Evolutionary conservation across 2,329 filamentous ascomycete genomes (phyloP), one percentile per base, ranked within the genome.

Genomic region (Sclerotinia nivalis): DNA sequence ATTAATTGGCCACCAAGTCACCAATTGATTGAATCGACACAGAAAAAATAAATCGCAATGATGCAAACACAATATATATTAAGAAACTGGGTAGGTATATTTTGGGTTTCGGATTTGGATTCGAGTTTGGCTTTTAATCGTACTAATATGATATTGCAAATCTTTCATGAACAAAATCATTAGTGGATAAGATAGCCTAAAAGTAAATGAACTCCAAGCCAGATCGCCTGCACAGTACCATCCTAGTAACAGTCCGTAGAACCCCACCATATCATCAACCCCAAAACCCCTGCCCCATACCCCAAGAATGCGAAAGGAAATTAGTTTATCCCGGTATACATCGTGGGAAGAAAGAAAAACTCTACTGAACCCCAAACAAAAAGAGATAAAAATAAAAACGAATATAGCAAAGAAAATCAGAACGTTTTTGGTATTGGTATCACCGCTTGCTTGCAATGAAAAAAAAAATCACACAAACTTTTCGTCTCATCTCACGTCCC

Each of bases 371-470:
- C 25, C 37, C 18, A 49, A n/a, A 49, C 4, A n/a, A 31, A 45
- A 18, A 61, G 4, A 49, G 31, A 62, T 1, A 20, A 50, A 25
- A n/a, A 12, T 18, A 37, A 37, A n/a, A 18, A 9, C 3, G 13
- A 34, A 25, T n/a, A 10, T 43, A 18, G 37, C 43, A 67, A 69
- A 52, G 37, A 52, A 47, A 64, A 22, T 64, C 59, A 52, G 52
- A 64, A 50, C 31, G 61, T 52, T 43, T 43, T 64, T 64, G 61
- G 59, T 61, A 61, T 64, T 64, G 67, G 61, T 65, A 69, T 69
- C 67, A 31, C 55, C 59, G 55, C 66, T 64, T 43, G 67, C 61
- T 64, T 52, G 61, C 31, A 64, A 50, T 62, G 10, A 59, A 59
- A 49, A 13, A 47, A 12, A 34, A 34, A 60, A 60, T 31, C 34